Evolutionary conservation across 306 rosid genomes (phyloP).

Genomic region (Begonia fuchsioides): DNA sequence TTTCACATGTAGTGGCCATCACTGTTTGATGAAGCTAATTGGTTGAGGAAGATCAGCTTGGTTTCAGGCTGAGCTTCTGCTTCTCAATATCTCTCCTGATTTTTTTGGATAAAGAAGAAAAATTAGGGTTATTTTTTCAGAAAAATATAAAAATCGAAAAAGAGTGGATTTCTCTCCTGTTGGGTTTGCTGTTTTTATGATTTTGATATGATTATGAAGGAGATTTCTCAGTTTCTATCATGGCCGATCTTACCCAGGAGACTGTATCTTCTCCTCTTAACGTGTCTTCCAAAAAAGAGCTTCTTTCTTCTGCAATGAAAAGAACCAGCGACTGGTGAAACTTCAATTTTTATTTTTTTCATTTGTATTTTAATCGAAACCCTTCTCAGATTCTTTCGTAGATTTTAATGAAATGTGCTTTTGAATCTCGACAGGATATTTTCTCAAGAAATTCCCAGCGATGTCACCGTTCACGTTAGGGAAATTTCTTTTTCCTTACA

Average conservation of each 20-base stretch:
- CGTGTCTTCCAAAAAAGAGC: conserved; percentile 62
- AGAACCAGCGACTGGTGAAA: conserved; percentile 91
- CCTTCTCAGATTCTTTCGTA: conserved; percentile 10
- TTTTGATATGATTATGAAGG: conserved; percentile 17
- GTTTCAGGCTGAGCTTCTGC: background rate
- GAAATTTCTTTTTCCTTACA: conserved; percentile 72
- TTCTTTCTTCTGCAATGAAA: conserved; percentile 69
- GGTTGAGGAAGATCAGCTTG: background rate
- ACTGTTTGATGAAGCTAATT: too few species aligned
- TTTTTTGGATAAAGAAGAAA: conserved; percentile 3
- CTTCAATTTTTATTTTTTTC: conserved; percentile 5
- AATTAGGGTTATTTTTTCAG: background rate
- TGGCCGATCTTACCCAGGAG: conserved; percentile 42
- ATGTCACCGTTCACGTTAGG: conserved; percentile 58
- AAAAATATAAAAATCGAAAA: background rate
- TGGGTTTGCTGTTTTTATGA: conserved; percentile 18
- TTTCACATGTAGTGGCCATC: too few species aligned
- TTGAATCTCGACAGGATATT: conserved; percentile 46
- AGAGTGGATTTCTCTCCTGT: conserved; percentile 2
- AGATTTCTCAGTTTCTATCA: conserved; percentile 23
- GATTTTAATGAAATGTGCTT: conserved; percentile 3
- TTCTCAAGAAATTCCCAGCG: conserved; percentile 95
- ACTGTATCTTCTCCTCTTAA: conserved; percentile 23
- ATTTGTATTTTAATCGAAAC: background rate
- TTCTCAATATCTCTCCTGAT: conserved; percentile 4